Evolutionary conservation across 2,329 filamentous ascomycete species (phyloP).

Genomic region (Fusarium guadeloupense): DNA sequence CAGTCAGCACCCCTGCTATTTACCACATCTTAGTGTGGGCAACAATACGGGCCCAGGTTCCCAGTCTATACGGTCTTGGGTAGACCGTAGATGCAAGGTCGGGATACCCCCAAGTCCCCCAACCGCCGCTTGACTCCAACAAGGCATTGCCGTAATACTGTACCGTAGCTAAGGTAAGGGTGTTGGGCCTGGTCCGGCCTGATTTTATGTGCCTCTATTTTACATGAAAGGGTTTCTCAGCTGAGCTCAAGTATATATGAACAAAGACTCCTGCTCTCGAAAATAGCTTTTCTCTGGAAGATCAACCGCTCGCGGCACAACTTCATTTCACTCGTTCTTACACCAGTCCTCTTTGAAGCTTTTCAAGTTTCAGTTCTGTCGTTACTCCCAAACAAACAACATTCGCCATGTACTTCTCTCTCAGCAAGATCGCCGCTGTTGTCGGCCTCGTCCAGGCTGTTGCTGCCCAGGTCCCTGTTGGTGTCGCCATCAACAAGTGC

Average conservation of each 20-base stretch:
- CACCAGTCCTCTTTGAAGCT: slow-evolving; percentile 15
- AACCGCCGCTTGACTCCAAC: too few species aligned
- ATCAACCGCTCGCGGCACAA: slow-evolving; percentile 9
- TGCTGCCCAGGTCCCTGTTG: slow-evolving; percentile 15
- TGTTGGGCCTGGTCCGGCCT: too few species aligned
- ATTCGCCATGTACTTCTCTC: slow-evolving; percentile 17
- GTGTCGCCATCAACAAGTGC: slow-evolving; percentile 17
- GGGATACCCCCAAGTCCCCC: too few species aligned
- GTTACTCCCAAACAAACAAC: background rate
- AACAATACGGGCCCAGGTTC: too few species aligned
- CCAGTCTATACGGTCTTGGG: too few species aligned
- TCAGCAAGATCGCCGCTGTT: slow-evolving; percentile 16
- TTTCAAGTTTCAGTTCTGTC: slow-evolving; percentile 13
- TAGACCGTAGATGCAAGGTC: too few species aligned
- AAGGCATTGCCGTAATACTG: too few species aligned
- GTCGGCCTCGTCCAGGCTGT: slow-evolving; percentile 22
- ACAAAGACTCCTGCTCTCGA: slow-evolving; percentile 5
- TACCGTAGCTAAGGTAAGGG: too few species aligned
- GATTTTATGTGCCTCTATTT: background rate
- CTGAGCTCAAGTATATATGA: slow-evolving; percentile 18
- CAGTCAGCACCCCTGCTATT: background rate
- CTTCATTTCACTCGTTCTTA: slow-evolving; percentile 16
- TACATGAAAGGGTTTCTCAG: background rate
- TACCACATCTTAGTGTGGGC: background rate
- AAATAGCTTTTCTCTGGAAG: background rate